Evolutionary conservation across 352 stramenopile species (phyloP).

Genomic region (Elongisporangium senticosum): DNA sequence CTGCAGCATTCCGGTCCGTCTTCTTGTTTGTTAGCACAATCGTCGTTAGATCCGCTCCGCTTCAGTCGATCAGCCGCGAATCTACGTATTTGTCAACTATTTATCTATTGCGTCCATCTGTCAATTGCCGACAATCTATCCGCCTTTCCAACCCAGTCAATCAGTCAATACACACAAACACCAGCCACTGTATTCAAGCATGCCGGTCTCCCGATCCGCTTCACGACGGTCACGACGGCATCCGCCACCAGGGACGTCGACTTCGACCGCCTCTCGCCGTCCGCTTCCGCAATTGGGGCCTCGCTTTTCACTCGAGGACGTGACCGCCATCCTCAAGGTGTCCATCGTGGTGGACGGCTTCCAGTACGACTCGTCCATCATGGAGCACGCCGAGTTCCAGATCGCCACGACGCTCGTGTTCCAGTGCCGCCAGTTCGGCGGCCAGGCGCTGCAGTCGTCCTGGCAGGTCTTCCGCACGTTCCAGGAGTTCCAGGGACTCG

Average conservation of each 20-base stretch:
- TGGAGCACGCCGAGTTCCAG: conserved; percentile 75
- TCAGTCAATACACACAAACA: background rate
- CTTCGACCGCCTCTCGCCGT: background rate
- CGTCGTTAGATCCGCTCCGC: background rate
- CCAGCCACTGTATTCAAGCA: background rate
- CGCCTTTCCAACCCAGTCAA: no score
- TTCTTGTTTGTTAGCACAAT: background rate
- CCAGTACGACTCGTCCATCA: conserved; percentile 69
- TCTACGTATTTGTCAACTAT: background rate
- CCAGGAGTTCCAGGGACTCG: conserved; percentile 67
- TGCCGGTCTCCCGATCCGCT: background rate
- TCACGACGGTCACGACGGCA: background rate
- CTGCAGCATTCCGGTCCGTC: background rate
- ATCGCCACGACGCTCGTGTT: conserved; percentile 60
- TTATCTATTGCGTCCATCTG: background rate
- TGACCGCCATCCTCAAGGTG: conserved; percentile 64
- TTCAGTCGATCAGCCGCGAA: background rate
- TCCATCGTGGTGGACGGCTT: conserved; percentile 49
- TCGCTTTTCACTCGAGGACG: conserved; percentile 39
- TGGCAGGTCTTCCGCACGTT: conserved; percentile 71
- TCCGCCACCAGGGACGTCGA: background rate
- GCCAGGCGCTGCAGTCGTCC: conserved; percentile 41
- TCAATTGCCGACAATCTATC: background rate
- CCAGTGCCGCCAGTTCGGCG: conserved; percentile 49
- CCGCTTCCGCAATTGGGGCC: background rate